These are phyloP conservation scores for Tetrapisispora iriomotensis DNA, from an alignment of 805 yeast species.

Conservation along the genomic window DNA sequence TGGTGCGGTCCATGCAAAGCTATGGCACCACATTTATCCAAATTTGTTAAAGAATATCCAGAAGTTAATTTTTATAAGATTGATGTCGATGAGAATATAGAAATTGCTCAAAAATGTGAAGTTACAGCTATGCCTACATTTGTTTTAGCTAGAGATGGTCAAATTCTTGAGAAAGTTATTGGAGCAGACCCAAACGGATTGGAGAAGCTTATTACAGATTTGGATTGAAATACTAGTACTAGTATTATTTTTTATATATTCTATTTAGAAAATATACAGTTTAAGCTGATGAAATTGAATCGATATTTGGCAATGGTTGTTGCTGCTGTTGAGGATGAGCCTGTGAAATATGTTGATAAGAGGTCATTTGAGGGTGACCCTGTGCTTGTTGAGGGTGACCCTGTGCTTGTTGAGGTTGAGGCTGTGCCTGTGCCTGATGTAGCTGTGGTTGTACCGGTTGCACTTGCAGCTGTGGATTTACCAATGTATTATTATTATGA, in stretches of 20 bases:
- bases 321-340: conserved; percentile 2
- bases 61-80: conserved; percentile 55
- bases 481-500: background rate
- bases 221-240: background rate
- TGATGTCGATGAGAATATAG: conserved; percentile 69
- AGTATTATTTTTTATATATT: background rate
- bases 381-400: too few species aligned
- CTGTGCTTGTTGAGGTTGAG: conserved; percentile 12
- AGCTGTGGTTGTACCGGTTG: conserved; percentile 1
- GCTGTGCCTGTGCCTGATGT: conserved; percentile 7
- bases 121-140: conserved; percentile 71
- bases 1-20: conserved; percentile 80
- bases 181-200: conserved; percentile 46
- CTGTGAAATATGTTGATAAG: too few species aligned
- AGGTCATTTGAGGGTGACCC: conserved; percentile 2
- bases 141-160: conserved; percentile 50
- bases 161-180: conserved; percentile 44
- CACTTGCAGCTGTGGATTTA: conserved; percentile 18
- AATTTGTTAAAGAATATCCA: conserved; percentile 30
- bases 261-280: background rate
- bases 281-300: background rate
- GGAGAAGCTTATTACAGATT: conserved; percentile 27
- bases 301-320: conserved; percentile 1
- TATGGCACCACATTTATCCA: conserved; percentile 48
- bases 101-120: conserved; percentile 57